Evolutionary conservation across 2,329 filamentous ascomycete species (phyloP), one percentile per base, ranked within the genome.

Genomic region (Pseudocercospora macadamiae): DNA sequence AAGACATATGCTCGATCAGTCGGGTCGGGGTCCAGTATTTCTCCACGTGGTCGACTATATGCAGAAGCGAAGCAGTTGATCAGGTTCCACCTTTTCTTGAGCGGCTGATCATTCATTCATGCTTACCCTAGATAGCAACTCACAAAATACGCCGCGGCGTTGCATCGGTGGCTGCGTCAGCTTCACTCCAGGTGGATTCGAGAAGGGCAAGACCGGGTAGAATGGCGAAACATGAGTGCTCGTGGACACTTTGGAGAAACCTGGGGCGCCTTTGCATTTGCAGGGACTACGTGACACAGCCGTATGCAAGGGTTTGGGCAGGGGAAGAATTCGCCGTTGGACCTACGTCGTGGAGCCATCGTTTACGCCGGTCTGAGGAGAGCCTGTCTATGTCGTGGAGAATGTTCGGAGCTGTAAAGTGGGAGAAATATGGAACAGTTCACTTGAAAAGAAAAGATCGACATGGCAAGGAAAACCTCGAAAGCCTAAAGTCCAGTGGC

Each of bases 41-140:
- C 42, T 25, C 19, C 42, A 47, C 42, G 42, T 47, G 42, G 42
- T 28, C 42, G 42, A n/a, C 12, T 47, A 47, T 21, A 14, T 47
- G 42, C 42, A 14, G n/a, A n/a, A n/a, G n/a, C n/a, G n/a, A n/a
- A n/a, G n/a, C n/a, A n/a, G n/a, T n/a, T 39, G 19, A 21, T 16
- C 18, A 19, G 37, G 42, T 47, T 26, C 42, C 42, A 47, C 42
- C 23, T 39, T n/a, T n/a, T n/a, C n/a, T n/a, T n/a, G n/a, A n/a
- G 21, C 23, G 12, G 37, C 18, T 42, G 37, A 42, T 42, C 16
- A 16, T 42, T 42, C 16, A 19, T 19, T 42, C 37, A 21, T 19
- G 37, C 37, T 19, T 19, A 16, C 2, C 23, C 14, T 21, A n/a
- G n/a, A 12, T 42, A 42, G 37, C 37, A 12, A 19, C 23, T 19